Conservation (phyloP, 257 asterid species). For the Nicotiana obtusifolia region DNA sequence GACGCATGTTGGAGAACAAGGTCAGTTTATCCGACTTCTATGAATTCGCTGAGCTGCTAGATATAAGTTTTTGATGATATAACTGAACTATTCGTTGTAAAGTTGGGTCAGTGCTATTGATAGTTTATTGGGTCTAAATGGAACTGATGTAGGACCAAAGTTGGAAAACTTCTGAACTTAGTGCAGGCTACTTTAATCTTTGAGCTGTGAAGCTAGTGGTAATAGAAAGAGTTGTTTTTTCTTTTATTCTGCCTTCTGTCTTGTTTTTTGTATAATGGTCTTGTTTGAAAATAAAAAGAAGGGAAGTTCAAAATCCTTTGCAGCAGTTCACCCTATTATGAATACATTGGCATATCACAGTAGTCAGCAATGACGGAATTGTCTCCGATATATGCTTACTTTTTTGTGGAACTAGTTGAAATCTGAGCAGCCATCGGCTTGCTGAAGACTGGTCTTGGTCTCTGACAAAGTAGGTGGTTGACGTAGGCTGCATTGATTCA, state of each 20-base stretch:
- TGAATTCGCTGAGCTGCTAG: not conserved
- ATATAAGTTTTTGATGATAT: not conserved
- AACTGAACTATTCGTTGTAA: not conserved
- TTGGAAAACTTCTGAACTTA: not conserved
- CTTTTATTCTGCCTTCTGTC: not conserved
- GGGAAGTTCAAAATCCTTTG: not conserved
- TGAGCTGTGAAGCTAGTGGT: not conserved
- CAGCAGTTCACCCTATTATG: not conserved
- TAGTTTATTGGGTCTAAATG: not conserved
- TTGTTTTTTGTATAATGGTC: not conserved
- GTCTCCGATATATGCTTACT: not conserved
- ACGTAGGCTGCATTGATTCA: not conserved
- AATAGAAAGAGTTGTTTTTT: not conserved
- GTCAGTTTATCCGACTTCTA: constrained; percentile 18
- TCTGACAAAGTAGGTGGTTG: not conserved
- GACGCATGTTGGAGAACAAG: constrained; percentile 57
- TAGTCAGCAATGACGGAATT: not conserved
- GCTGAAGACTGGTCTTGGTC: not conserved
- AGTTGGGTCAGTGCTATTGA: not conserved
- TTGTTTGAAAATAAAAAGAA: not conserved
- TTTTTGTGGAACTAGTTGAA: not conserved
- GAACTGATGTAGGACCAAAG: not conserved
- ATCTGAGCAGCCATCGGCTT: not conserved
- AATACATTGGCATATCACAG: not conserved
- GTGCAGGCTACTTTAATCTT: constrained; percentile 3